Percentiles rank a stretch among this genome's conserved stretches.
Conservation (phyloP, 2,329 filamentous ascomycete genomes). For the Coleophoma crateriformis region DNA sequence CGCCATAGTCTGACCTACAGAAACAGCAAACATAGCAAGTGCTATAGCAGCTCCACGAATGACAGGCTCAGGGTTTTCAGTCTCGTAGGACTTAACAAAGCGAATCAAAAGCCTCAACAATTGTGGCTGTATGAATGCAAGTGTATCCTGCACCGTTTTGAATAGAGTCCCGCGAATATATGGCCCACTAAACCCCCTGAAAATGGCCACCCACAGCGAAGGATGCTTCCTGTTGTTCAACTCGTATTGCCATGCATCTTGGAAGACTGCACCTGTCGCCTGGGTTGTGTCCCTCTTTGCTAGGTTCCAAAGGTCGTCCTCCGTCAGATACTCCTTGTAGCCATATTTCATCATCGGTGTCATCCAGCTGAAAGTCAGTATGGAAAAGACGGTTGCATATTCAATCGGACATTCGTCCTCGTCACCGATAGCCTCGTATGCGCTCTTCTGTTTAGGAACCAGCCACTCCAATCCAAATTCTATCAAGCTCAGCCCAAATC, state of each 20-base stretch:
- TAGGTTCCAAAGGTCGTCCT: constrained; percentile 94
- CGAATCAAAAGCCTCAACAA: constrained; percentile 76
- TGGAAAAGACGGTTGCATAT: constrained; percentile 90
- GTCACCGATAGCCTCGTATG: constrained; percentile 62
- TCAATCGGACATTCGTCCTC: constrained; percentile 69
- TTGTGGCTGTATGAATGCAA: constrained; percentile 89
- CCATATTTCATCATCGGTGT: constrained; percentile 95
- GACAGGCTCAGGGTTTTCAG: constrained; percentile 64
- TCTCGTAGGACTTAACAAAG: constrained; percentile 74
- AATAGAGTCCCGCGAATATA: constrained; percentile 79
- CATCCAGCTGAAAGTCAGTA: constrained; percentile 97
- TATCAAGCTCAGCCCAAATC: constrained; percentile 50
- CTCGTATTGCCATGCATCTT: constrained; percentile 72
- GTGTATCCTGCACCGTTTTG: constrained; percentile 80
- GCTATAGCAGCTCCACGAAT: constrained; percentile 84
- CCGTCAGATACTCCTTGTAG: constrained; percentile 85
- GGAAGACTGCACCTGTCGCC: constrained; percentile 64
- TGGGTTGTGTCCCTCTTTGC: constrained; percentile 75
- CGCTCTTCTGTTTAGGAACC: constrained; percentile 62
- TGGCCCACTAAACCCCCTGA: constrained; percentile 77
- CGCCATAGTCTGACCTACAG: constrained; percentile 79
- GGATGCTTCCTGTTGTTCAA: constrained; percentile 64
- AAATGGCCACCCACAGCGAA: constrained; percentile 81
- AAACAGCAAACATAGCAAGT: constrained; percentile 85
- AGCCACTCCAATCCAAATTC: constrained; percentile 66